Conservation (phyloP, 345 rosid species). For the Eucalyptus curtisii region DNA sequence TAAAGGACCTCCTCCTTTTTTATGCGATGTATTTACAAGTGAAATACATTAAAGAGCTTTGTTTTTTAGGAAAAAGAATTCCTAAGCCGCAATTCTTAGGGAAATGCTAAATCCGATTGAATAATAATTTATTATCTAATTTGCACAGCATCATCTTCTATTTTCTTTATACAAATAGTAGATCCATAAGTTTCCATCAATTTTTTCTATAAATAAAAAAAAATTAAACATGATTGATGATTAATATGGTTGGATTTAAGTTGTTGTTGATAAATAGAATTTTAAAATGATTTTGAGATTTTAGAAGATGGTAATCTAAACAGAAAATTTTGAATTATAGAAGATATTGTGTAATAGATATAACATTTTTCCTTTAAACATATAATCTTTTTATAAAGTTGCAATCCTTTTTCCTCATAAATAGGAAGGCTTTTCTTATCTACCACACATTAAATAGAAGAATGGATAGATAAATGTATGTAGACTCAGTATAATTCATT, state of each 20-base stretch:
- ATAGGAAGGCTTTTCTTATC: neutral
- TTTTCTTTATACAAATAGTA: neutral
- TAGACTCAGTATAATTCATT: neutral
- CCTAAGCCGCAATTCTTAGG: neutral
- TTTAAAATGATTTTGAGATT: neutral
- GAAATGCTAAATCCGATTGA: neutral
- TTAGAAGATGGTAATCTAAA: neutral
- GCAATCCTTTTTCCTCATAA: neutral
- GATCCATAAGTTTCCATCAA: neutral
- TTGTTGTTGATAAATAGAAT: neutral
- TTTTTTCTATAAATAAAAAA: neutral
- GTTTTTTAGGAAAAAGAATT: too few relatives aligned
- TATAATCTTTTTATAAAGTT: neutral
- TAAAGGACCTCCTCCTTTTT: neutral
- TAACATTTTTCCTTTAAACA: neutral
- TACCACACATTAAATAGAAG: neutral
- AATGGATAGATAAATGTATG: neutral
- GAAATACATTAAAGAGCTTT: neutral
- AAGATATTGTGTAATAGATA: neutral
- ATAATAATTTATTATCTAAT: neutral
- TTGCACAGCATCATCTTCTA: too few relatives aligned
- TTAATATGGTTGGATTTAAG: neutral
- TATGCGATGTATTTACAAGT: neutral
- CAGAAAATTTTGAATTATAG: neutral
- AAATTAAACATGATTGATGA: neutral